phyloP scores from a whole-genome alignment of 2,329 filamentous ascomycete genomes.

The Sporothrix curviconia region DNA sequence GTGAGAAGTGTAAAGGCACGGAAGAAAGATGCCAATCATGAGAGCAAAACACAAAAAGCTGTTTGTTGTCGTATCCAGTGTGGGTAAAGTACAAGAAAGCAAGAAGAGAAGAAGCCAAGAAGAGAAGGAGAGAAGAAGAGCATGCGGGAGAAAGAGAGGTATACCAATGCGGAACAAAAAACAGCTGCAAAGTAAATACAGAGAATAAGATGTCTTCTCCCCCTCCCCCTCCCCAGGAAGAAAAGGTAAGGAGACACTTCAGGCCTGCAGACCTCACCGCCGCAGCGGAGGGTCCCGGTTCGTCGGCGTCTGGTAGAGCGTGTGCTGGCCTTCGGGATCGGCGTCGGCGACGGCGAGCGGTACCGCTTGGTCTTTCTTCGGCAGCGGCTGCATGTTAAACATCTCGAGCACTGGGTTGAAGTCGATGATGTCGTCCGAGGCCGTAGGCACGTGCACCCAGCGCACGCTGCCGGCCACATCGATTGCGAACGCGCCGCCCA shows the following conservation, averaged over 20 bases:
- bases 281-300: not conserved
- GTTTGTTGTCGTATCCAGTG: no score
- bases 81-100: no score
- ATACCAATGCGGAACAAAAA: no score
- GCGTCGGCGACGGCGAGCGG: not conserved
- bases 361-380: conserved; percentile 7
- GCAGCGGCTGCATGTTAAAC: conserved; percentile 13
- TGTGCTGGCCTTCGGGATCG: conserved; percentile 1
- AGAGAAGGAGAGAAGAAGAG: not conserved
- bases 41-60: no score
- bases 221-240: no score
- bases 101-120: no score
- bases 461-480: conserved; percentile 45
- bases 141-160: not conserved
- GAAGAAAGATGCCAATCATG: no score
- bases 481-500: conserved; percentile 56
- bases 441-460: conserved; percentile 43
- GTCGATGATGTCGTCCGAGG: conserved; percentile 48
- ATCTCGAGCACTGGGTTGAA: conserved; percentile 32
- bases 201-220: no score
- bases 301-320: conserved; percentile 6
- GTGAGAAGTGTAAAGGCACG: no score
- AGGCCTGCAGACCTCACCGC: not conserved
- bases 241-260: not conserved
- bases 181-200: not conserved